phyloP scores from a whole-genome alignment of 1,284 basidiomycete genomes.

The Rhodotorula sp. region DNA sequence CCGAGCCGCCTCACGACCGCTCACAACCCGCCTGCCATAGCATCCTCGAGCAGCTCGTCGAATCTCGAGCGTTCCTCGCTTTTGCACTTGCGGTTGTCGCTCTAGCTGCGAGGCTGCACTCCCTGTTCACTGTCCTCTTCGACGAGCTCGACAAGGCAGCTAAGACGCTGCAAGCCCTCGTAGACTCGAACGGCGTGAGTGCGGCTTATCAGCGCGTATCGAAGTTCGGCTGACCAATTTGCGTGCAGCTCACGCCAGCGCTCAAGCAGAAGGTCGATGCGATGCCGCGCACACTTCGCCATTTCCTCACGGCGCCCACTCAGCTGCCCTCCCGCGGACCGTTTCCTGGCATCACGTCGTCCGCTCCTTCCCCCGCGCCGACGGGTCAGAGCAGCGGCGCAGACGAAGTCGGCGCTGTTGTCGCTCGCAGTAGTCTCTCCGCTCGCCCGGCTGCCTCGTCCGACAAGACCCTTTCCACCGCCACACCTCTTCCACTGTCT shows the following conservation, averaged over 20 bases:
- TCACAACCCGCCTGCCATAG: slow-evolving; percentile 9
- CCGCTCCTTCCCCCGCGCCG: neutral
- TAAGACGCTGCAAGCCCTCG: slow-evolving; percentile 13
- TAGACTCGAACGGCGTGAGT: slow-evolving; percentile 21
- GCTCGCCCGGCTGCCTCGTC: neutral
- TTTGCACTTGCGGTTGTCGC: slow-evolving; percentile 33
- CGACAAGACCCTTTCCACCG: neutral
- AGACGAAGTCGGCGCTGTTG: slow-evolving; percentile 11
- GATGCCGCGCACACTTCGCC: neutral
- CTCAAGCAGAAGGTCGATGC: neutral
- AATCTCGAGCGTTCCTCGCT: slow-evolving; percentile 34
- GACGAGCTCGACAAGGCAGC: slow-evolving; percentile 17
- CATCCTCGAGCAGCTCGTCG: slow-evolving; percentile 38
- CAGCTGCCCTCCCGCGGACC: no score
- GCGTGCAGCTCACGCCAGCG: neutral
- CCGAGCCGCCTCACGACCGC: neutral
- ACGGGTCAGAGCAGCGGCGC: neutral
- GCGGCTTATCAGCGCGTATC: neutral
- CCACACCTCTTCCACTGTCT: no score
- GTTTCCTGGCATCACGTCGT: no score
- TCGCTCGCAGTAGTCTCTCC: neutral
- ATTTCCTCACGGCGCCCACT: neutral
- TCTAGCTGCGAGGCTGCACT: slow-evolving; percentile 29
- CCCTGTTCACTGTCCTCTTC: slow-evolving; percentile 19
- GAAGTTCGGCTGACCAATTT: no score